These are phyloP conservation scores for Geotrichum siamense DNA, from an alignment of 1,139 yeast species.

Conservation along the genomic window DNA sequence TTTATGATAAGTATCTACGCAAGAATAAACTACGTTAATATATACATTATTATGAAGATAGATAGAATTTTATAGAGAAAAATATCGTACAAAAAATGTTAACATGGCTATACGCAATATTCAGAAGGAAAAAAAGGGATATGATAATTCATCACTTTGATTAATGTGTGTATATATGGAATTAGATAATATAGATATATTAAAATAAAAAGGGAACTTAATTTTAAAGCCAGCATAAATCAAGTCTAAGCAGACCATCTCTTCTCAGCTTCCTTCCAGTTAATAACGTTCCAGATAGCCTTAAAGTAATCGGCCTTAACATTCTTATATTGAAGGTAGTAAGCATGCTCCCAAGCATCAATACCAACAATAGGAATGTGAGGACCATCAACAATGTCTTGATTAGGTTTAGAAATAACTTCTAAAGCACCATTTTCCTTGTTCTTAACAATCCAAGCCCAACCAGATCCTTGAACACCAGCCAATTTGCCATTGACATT, in stretches of 20 bases:
- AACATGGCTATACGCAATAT: too few relatives aligned
- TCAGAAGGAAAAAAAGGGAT: too few relatives aligned
- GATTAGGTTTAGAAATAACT: constrained; percentile 81
- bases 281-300: constrained; percentile 93
- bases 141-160: too few relatives aligned
- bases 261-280: constrained; percentile 91
- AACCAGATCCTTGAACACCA: constrained; percentile 94
- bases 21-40: too few relatives aligned
- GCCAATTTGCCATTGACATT: constrained; percentile 75
- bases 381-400: constrained; percentile 76
- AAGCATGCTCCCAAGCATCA: constrained; percentile 99
- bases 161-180: too few relatives aligned
- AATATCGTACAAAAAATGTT: too few relatives aligned
- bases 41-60: too few relatives aligned
- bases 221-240: too few relatives aligned
- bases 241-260: constrained; percentile 40
- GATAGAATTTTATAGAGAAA: too few relatives aligned
- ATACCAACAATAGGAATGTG: constrained; percentile 81
- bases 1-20: too few relatives aligned
- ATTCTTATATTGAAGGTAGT: constrained; percentile 92
- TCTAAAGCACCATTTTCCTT: constrained; percentile 74
- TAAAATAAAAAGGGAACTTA: too few relatives aligned
- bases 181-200: too few relatives aligned
- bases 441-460: constrained; percentile 94
- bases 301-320: constrained; percentile 92